Evolutionary conservation across 768 basidiomycete species (phyloP), one percentile per base, ranked within the genome.

Genomic region (Lactifluus piperatus): DNA sequence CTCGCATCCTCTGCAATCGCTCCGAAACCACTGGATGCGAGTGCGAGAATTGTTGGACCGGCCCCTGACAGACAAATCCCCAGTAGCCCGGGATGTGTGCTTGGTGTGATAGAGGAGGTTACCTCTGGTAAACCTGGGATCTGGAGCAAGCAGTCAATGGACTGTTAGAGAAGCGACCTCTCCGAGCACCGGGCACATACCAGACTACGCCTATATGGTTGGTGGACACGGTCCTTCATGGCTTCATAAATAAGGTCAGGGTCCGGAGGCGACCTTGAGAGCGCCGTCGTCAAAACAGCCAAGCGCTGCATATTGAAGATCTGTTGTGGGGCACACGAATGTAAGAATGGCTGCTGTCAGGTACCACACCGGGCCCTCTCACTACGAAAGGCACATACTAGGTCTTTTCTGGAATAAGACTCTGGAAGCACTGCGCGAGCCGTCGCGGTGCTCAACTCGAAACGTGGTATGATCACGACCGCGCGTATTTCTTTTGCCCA

Each of bases 21-120:
- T 46, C 93, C 89, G 66, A 90, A 98, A 26, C 86, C 85, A 34
- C 74, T 72, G 0, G 91, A 94, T 2, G 97, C 97, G 18, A 99
- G 81, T 1, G 97, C 97, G 62, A 99, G 81, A 62, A 98, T 97
- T 5, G 97, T 97, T 4, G 97, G 97, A 0, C 97, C 97, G 5
- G 97, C 97, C 7, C 97, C 97, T 2, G 95, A 98, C 34, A 99
- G 83, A 71, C 97, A 98, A 56, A 98, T 97, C 4, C 97, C 97
- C 9, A 99, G 78, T 4, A 99, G 76, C n/a, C 97, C 97, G 0
- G 91, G 90, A 72, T 98, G 94, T 0, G 90, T 85, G 9, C 79
- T 65, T 5, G 94, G 94, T 1, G 97, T 97, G 53, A 98, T 85
- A 16, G 79, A 76, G 29, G 88, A 86, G 13, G 94, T 92, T 47